Percentiles rank a stretch among this genome's conserved stretches.
These are phyloP conservation scores for Russula sp. DNA, from an alignment of 768 basidiomycete species.

Conservation along the genomic window DNA sequence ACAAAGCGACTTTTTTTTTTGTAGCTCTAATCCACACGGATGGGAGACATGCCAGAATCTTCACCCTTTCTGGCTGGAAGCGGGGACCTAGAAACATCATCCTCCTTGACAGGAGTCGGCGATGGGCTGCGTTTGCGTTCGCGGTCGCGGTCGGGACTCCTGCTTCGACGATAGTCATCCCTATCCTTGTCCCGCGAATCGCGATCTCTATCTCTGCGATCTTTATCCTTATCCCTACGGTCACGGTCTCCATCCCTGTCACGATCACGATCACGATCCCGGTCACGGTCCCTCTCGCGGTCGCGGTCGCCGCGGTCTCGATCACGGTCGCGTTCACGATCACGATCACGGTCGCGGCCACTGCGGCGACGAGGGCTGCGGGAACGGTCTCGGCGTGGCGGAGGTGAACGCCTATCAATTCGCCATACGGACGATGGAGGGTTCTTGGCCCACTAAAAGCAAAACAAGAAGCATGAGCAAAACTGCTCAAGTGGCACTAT, in stretches of 20 bases:
- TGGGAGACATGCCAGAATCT: slow-evolving; percentile 49
- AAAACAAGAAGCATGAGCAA: not conserved
- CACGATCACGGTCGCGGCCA: slow-evolving; percentile 22
- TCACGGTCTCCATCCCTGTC: slow-evolving; percentile 21
- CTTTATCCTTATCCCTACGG: slow-evolving; percentile 21
- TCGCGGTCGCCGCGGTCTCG: slow-evolving; percentile 24
- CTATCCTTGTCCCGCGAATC: slow-evolving; percentile 35
- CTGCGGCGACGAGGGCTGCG: slow-evolving; percentile 44
- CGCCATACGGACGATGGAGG: slow-evolving; percentile 82
- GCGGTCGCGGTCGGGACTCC: slow-evolving; percentile 42
- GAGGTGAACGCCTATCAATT: slow-evolving; percentile 50
- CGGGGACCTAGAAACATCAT: slow-evolving; percentile 50
- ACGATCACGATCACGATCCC: slow-evolving; percentile 30
- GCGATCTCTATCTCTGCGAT: slow-evolving; percentile 32
- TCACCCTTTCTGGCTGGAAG: slow-evolving; percentile 34
- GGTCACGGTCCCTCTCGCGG: slow-evolving; percentile 30
- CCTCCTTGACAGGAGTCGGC: slow-evolving; percentile 31
- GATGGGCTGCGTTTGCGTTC: slow-evolving; percentile 40
- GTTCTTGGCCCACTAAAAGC: slow-evolving; percentile 65
- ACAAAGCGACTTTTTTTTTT: slow-evolving; percentile 30
- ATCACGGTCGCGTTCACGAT: slow-evolving; percentile 8
- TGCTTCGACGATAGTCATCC: slow-evolving; percentile 34
- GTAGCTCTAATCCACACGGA: slow-evolving; percentile 36
- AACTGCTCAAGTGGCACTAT: not conserved
- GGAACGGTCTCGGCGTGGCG: slow-evolving; percentile 29